Evolutionary conservation across 768 basidiomycete species (phyloP).

Genomic region (Trametes cingulata): DNA sequence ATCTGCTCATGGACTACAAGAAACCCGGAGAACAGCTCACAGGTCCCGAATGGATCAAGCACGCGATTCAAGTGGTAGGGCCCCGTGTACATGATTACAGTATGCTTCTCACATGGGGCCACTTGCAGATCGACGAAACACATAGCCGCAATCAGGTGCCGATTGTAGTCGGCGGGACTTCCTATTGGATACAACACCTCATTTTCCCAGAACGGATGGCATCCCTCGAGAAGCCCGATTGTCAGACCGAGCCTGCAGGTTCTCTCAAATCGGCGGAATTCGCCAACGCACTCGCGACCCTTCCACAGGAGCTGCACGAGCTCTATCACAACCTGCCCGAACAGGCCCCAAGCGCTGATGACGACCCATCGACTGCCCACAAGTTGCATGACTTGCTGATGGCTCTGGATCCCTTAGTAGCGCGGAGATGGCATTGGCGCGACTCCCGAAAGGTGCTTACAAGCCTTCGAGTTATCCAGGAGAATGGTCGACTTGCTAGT

Average conservation of each 20-base stretch:
- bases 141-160: conserved; percentile 67
- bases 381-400: conserved; percentile 66
- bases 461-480: conserved; percentile 74
- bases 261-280: conserved; percentile 33
- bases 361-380: conserved; percentile 57
- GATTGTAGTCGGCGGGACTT: conserved; percentile 92
- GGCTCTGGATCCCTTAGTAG: conserved; percentile 70
- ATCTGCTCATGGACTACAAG: conserved; percentile 89
- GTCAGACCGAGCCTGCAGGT: not conserved
- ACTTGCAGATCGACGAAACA: conserved; percentile 69
- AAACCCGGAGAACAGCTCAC: conserved; percentile 85
- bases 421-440: conserved; percentile 92
- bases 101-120: conserved; percentile 2
- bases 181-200: conserved; percentile 97
- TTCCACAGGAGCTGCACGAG: conserved; percentile 48
- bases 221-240: conserved; percentile 23
- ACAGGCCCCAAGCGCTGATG: conserved; percentile 55
- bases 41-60: conserved; percentile 84
- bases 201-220: conserved; percentile 80
- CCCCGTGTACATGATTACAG: not conserved
- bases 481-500: conserved; percentile 63
- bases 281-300: conserved; percentile 40
- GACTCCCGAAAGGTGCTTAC: conserved; percentile 90
- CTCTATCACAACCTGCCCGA: conserved; percentile 62
- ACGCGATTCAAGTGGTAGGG: conserved; percentile 76